Evolutionary conservation across 257 asterid species (phyloP).

Genomic region (Datura wrightii): DNA sequence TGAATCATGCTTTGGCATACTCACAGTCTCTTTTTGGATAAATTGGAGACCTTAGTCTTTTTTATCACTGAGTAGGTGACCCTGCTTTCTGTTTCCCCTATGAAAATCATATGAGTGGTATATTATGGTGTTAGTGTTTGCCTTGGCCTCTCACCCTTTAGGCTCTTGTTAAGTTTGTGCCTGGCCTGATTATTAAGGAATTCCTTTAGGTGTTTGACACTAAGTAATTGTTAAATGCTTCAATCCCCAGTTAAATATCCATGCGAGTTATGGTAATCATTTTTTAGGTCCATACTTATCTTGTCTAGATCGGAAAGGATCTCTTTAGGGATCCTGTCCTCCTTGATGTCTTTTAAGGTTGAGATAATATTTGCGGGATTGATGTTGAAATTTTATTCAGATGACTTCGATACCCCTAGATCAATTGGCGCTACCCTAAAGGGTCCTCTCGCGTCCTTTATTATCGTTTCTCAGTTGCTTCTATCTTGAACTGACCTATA

Average conservation of each 20-base stretch:
- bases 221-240: no score
- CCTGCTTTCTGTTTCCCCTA: neutral
- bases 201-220: neutral
- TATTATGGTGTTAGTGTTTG: no score
- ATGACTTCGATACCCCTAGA: no score
- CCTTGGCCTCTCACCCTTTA: neutral
- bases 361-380: fast-evolving
- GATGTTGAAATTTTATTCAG: no score
- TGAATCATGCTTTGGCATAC: neutral
- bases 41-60: no score
- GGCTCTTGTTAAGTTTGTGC: neutral
- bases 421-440: neutral
- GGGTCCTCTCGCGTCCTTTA: neutral
- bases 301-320: no score
- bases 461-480: neutral
- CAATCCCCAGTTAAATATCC: no score
- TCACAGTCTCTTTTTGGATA: neutral
- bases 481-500: neutral
- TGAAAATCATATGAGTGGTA: no score
- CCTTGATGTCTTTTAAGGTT: no score
- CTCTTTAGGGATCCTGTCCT: neutral
- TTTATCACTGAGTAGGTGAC: neutral
- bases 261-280: neutral
- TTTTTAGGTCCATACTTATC: neutral
- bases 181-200: neutral